These are phyloP conservation scores for Mortierella sp. DNA, from an alignment of 371 early-diverging fungal species.

Conservation along the genomic window DNA sequence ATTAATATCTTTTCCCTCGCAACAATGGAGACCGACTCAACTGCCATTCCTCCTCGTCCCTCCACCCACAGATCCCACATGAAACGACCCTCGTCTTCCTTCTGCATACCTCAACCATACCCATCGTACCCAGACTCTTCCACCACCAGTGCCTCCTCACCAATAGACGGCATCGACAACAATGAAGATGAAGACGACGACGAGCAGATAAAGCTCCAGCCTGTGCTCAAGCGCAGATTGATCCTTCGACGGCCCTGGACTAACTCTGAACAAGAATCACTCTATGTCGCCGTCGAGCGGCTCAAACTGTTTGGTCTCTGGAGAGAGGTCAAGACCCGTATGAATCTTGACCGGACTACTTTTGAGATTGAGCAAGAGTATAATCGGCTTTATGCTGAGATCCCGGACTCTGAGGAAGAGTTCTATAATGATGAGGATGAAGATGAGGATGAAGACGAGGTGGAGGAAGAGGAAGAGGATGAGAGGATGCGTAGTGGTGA, in stretches of 20 bases:
- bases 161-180: neutral
- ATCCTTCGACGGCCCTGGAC: conserved; percentile 40
- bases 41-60: conserved; percentile 13
- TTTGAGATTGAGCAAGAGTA: conserved; percentile 47
- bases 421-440: conserved; percentile 4
- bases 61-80: conserved; percentile 20
- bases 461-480: neutral
- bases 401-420: conserved; percentile 40
- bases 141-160: neutral
- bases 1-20: neutral
- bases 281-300: conserved; percentile 46
- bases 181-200: neutral
- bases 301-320: conserved; percentile 38
- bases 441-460: conserved; percentile 5
- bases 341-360: conserved; percentile 40
- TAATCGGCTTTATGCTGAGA: conserved; percentile 47
- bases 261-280: conserved; percentile 44
- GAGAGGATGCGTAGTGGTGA: neutral
- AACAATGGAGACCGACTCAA: conserved; percentile 6
- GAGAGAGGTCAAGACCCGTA: conserved; percentile 27
- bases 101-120: conserved; percentile 1
- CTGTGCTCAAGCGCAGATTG: conserved; percentile 17
- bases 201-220: conserved; percentile 2
- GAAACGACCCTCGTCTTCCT: conserved; percentile 27
- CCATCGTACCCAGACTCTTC: conserved; percentile 4